A percentile compares a stretch with the other conserved stretches of the same genome.
Conservation (phyloP, 805 yeast genomes). For the Kregervanrija delftensis region DNA sequence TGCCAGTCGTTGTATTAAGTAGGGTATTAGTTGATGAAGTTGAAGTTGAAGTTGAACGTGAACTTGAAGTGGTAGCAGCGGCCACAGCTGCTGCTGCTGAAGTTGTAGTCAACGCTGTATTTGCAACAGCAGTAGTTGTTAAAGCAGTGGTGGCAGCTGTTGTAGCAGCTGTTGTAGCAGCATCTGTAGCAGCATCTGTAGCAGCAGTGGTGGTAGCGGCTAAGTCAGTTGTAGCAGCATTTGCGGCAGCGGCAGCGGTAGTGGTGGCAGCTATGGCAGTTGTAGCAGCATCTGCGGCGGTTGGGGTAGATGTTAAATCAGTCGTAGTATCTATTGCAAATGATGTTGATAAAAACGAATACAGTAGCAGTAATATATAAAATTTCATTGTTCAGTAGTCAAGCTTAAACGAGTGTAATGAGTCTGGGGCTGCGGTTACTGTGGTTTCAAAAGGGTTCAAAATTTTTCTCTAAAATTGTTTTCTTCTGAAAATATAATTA, state of each 20-base stretch:
- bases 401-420: too few relatives aligned
- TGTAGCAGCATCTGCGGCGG: constrained; percentile 6
- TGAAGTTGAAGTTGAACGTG: too few relatives aligned
- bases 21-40: background rate
- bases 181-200: constrained; percentile 7
- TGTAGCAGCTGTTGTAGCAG: constrained; percentile 6
- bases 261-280: constrained; percentile 10
- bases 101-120: constrained; percentile 5
- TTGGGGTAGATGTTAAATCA: constrained; percentile 11
- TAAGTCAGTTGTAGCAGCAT: constrained; percentile 11
- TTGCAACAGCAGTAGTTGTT: constrained; percentile 3
- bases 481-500: too few relatives aligned
- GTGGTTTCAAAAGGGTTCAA: too few relatives aligned
- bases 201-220: constrained; percentile 8
- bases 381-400: too few relatives aligned
- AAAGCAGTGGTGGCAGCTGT: constrained; percentile 5
- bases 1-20: constrained; percentile 1
- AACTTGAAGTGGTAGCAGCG: background rate
- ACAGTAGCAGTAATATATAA: too few relatives aligned
- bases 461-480: too few relatives aligned
- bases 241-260: constrained; percentile 8
- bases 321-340: constrained; percentile 3
- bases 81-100: constrained; percentile 2
- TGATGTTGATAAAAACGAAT: too few relatives aligned
- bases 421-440: too few relatives aligned